Conservation (phyloP, 495 filamentous ascomycete species). For the Letharia lupina region DNA sequence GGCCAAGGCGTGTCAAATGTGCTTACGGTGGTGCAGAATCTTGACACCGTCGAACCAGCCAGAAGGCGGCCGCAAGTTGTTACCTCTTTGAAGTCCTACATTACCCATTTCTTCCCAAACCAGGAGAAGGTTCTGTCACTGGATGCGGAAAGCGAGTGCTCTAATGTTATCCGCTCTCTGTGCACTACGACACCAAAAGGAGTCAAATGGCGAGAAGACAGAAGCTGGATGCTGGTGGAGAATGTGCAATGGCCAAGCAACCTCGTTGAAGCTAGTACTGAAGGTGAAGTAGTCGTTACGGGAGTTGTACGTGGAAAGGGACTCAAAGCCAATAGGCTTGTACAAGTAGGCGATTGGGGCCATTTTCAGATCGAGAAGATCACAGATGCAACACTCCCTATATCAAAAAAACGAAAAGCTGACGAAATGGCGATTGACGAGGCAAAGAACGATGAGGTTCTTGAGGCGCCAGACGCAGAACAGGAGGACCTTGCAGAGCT, state of each 20-base stretch:
- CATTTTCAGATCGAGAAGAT: slow-evolving; percentile 92
- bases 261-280: slow-evolving; percentile 30
- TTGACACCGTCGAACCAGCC: slow-evolving; percentile 65
- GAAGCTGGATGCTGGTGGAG: slow-evolving; percentile 91
- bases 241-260: slow-evolving; percentile 59
- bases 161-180: slow-evolving; percentile 78
- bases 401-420: slow-evolving; percentile 45
- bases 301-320: slow-evolving; percentile 81
- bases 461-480: slow-evolving; percentile 64
- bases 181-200: slow-evolving; percentile 89
- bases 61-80: slow-evolving; percentile 70
- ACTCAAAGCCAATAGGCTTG: slow-evolving; percentile 78
- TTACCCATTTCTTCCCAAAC: slow-evolving; percentile 84
- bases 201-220: slow-evolving; percentile 82
- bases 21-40: slow-evolving; percentile 66
- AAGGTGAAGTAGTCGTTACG: slow-evolving; percentile 60
- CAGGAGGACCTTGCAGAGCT: slow-evolving; percentile 75
- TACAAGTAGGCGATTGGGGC: slow-evolving; percentile 90
- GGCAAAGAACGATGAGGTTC: slow-evolving; percentile 39
- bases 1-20: slow-evolving; percentile 88
- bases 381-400: slow-evolving; percentile 54
- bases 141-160: slow-evolving; percentile 78
- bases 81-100: slow-evolving; percentile 76
- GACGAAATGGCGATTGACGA: slow-evolving; percentile 65
- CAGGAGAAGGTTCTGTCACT: slow-evolving; percentile 81